Conservation (phyloP, 78 protist genomes). For the Trichosphaerium sp. region DNA sequence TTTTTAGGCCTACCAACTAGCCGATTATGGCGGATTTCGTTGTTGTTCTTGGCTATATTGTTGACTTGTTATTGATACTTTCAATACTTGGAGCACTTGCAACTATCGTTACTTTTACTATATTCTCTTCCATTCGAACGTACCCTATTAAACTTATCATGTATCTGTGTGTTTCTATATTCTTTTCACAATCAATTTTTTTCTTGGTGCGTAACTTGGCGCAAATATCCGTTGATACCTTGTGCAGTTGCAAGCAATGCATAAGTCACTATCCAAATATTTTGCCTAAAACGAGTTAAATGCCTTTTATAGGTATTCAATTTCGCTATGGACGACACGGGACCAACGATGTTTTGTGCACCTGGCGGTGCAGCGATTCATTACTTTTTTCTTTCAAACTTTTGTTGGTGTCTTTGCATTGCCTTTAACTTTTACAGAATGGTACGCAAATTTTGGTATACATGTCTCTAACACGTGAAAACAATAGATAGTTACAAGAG, state of each 20-base stretch:
- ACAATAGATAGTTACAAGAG: conserved; percentile 41
- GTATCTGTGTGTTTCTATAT: conserved; percentile 28
- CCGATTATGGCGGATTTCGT: too few relatives aligned
- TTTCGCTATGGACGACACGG: too few relatives aligned
- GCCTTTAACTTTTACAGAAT: conserved; percentile 45
- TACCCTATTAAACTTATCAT: conserved; percentile 46
- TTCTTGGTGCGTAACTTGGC: too few relatives aligned
- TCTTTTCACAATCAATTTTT: conserved; percentile 33
- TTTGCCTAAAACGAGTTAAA: too few relatives aligned
- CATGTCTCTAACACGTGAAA: too few relatives aligned
- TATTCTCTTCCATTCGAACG: conserved; percentile 27
- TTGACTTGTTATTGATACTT: conserved; percentile 27
- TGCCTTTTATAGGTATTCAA: too few relatives aligned
- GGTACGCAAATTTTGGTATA: too few relatives aligned
- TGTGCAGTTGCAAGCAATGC: too few relatives aligned
- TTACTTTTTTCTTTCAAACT: conserved; percentile 42
- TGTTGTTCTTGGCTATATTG: conserved; percentile 22
- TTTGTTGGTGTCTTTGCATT: conserved; percentile 47
- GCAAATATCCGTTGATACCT: too few relatives aligned
- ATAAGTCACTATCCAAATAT: too few relatives aligned
- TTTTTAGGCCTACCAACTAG: too few relatives aligned
- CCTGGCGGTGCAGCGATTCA: conserved; percentile 36
- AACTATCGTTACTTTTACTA: conserved; percentile 37
- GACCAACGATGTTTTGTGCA: conserved; percentile 13
- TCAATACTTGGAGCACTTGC: conserved; percentile 42